Conservation (phyloP, 2,329 filamentous ascomycete species). For the Aureobasidium uvarum region DNA sequence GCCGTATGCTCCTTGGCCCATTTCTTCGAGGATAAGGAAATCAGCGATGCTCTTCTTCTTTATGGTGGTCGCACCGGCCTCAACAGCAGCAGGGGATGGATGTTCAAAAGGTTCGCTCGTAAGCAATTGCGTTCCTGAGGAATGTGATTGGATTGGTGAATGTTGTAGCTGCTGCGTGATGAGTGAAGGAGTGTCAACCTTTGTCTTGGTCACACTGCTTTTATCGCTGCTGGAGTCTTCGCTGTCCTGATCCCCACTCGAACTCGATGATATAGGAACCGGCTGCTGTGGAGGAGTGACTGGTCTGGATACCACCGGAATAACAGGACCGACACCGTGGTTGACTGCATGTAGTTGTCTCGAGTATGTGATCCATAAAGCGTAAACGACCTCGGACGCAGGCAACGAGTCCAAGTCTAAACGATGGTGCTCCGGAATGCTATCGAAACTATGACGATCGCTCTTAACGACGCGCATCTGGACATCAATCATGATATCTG, state of each 20-base stretch:
- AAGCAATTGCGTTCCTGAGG: constrained; percentile 47
- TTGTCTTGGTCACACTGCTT: background rate
- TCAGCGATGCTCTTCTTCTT: constrained; percentile 82
- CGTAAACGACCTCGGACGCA: constrained; percentile 80
- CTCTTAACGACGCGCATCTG: constrained; percentile 96
- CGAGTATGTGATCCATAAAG: constrained; percentile 96
- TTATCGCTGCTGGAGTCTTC: constrained; percentile 20
- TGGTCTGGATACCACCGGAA: constrained; percentile 60
- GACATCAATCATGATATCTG: constrained; percentile 88
- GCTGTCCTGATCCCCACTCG: constrained; percentile 39
- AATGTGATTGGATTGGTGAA: constrained; percentile 44
- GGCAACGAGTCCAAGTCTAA: constrained; percentile 47
- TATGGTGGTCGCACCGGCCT: constrained; percentile 35
- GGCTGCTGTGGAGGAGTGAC: constrained; percentile 75
- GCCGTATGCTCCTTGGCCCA: constrained; percentile 97
- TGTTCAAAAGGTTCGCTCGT: constrained; percentile 42
- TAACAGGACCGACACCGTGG: constrained; percentile 60
- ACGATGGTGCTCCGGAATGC: constrained; percentile 59
- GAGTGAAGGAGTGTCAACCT: constrained; percentile 11
- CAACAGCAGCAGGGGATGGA: constrained; percentile 39
- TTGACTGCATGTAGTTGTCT: constrained; percentile 80
- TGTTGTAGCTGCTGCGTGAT: constrained; percentile 9
- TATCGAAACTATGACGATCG: constrained; percentile 64
- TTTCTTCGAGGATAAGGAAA: constrained; percentile 91
- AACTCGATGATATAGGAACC: constrained; percentile 64